Evolutionary conservation across 768 basidiomycete genomes (phyloP), one percentile per base, ranked within the genome.

Genomic region (Crepidotus variabilis): DNA sequence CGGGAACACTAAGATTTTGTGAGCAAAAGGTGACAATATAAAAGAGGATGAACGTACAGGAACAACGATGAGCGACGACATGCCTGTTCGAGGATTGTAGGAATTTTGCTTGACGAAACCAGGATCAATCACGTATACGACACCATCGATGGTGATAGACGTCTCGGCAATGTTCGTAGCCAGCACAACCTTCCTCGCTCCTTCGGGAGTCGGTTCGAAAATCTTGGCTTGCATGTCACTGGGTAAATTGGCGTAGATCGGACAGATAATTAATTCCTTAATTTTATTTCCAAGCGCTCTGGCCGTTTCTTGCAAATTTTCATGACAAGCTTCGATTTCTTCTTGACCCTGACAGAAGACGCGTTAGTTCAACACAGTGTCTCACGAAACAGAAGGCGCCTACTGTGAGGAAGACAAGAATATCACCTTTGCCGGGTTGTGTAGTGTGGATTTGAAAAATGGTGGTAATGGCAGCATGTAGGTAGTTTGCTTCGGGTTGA

Each of bases 151-250:
- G 7, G 97, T 99, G 69, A 99, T 99, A 6, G 93, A 95, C 3
- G 97, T 99, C 72, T 99, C 97, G n/a, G 97, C 97, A 61, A 99
- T 98, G 67, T 99, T 99, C 20, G 97, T 99, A 2, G 97, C 97
- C 24, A 99, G 78, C 18, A 99, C 97, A 48, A 99, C 95, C 74
- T 99, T 99, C 56, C 97, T 81, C 23, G 97, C 92, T 18, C 94
- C 94, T 53, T 92, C 90, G 0, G 96, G 97, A 4, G 97, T 99
- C 0, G 97, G 96, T 71, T 99, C 97, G 71, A 99, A 99, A 55
- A 99, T 99, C 75, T 98, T 97, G 35, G 94, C 90, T 69, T 99
- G 97, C 95, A 99, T 95, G 59, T 99, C 97, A 63, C 93, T 95
- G 1, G 97, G 97, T n/a, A 99, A 74, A 69, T 97, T 98, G 60